A percentile compares a stretch with the other conserved stretches of the same genome.
phyloP scores from a whole-genome alignment of 371 early-diverging fungal genomes.

The Mucor saturninus region DNA sequence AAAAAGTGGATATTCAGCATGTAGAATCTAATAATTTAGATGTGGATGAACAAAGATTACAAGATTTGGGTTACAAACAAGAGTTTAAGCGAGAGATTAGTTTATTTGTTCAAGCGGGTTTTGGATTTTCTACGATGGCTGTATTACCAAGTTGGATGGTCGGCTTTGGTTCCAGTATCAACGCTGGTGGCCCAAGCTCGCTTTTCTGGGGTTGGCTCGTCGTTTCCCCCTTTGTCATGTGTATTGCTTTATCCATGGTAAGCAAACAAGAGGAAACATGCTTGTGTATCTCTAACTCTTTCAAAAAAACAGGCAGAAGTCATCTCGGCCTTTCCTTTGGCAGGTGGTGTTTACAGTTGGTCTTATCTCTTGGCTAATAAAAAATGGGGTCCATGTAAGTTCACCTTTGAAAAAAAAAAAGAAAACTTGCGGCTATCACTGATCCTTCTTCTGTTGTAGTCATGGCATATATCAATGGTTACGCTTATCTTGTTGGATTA shows the following conservation, averaged over 20 bases:
- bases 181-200: slow-evolving; percentile 44
- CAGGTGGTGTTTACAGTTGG: slow-evolving; percentile 48
- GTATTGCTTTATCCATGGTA: slow-evolving; percentile 40
- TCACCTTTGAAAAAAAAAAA: background rate
- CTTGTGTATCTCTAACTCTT: background rate
- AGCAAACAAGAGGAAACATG: background rate
- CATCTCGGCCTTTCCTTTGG: slow-evolving; percentile 43
- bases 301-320: slow-evolving; percentile 28
- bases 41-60: slow-evolving; percentile 39
- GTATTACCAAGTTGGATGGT: slow-evolving; percentile 46
- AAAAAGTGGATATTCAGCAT: slow-evolving; percentile 18
- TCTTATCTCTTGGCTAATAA: slow-evolving; percentile 38
- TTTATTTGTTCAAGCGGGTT: slow-evolving; percentile 40
- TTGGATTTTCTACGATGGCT: slow-evolving; percentile 42
- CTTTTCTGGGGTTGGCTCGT: slow-evolving; percentile 49
- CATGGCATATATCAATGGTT: slow-evolving; percentile 48
- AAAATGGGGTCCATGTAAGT: slow-evolving; percentile 49
- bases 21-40: slow-evolving; percentile 29
- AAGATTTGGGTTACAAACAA: slow-evolving; percentile 49
- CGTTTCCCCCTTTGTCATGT: slow-evolving; percentile 41
- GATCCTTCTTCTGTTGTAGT: slow-evolving; percentile 15
- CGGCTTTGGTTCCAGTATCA: slow-evolving; percentile 38
- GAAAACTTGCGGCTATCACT: background rate
- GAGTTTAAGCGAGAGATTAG: slow-evolving; percentile 50
- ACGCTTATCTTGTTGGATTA: slow-evolving; percentile 37